A percentile compares a stretch with the other conserved stretches of the same genome.
Evolutionary conservation across 805 yeast species (phyloP).

Genomic region (Kazachstania taianensis): DNA sequence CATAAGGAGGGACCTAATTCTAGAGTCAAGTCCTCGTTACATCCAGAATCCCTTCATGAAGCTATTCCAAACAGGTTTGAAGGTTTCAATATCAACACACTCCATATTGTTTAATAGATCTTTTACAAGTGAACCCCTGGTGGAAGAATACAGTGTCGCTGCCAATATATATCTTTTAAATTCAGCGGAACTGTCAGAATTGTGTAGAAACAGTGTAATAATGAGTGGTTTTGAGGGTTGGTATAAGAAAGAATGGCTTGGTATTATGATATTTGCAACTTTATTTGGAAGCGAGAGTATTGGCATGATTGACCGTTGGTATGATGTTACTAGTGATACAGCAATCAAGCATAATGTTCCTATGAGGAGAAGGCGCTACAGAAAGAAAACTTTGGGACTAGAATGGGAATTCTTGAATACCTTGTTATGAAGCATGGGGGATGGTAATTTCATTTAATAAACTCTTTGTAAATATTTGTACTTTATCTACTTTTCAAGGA

Average conservation of each 20-base stretch:
- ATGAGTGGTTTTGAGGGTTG: slow-evolving; percentile 22
- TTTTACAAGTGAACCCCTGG: slow-evolving; percentile 21
- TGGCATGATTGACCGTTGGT: slow-evolving; percentile 18
- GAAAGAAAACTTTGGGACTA: slow-evolving; percentile 14
- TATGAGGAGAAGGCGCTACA: slow-evolving; percentile 14
- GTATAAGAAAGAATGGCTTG: slow-evolving; percentile 23
- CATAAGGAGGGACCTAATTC: slow-evolving; percentile 2
- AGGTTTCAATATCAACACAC: slow-evolving; percentile 16
- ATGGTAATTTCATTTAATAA: too few species aligned
- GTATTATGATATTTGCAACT: slow-evolving; percentile 8
- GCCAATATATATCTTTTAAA: slow-evolving; percentile 22
- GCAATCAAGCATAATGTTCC: slow-evolving; percentile 24
- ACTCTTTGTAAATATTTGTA: too few species aligned
- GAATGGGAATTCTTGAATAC: slow-evolving; percentile 17
- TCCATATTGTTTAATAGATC: slow-evolving; percentile 23
- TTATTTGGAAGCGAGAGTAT: slow-evolving; percentile 8
- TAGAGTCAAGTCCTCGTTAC: slow-evolving; percentile 6
- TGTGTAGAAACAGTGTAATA: slow-evolving; percentile 20
- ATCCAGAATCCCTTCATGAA: slow-evolving; percentile 21
- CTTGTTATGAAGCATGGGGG: background rate
- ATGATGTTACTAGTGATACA: slow-evolving; percentile 17
- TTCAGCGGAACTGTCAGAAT: slow-evolving; percentile 23
- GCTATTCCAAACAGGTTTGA: slow-evolving; percentile 20
- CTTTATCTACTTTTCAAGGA: too few species aligned
- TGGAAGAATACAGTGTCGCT: slow-evolving; percentile 26